Percentiles rank a stretch among this genome's conserved stretches.
phyloP scores from a whole-genome alignment of 1,139 yeast genomes.

The Suhomyces panamericanus region DNA sequence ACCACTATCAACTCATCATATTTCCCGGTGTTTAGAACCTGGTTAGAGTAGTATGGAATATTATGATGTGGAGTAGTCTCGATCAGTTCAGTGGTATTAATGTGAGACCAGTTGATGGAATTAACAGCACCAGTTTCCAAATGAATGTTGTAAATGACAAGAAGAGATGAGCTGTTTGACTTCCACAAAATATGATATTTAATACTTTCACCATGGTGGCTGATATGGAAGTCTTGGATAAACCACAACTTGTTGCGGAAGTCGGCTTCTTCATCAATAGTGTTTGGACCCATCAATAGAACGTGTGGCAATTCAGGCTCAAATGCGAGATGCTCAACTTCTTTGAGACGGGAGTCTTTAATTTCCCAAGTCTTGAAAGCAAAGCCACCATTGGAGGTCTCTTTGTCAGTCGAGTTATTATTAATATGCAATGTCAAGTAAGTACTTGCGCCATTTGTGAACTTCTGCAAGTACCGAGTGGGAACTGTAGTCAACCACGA shows the following conservation, averaged over 20 bases:
- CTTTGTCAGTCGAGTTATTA: conserved; percentile 9
- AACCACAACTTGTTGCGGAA: conserved; percentile 41
- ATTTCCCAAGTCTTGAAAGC: conserved; percentile 26
- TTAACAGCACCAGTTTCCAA: conserved; percentile 20
- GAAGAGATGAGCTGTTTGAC: conserved; percentile 56
- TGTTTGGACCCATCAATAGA: conserved; percentile 7
- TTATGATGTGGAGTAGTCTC: conserved; percentile 30
- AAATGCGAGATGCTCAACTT: conserved; percentile 30
- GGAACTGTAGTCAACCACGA: conserved; percentile 38
- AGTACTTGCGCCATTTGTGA: conserved; percentile 13
- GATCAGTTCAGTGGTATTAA: conserved; percentile 12
- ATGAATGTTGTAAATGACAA: conserved; percentile 23
- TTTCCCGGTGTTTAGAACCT: conserved; percentile 48
- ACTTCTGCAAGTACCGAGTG: conserved; percentile 29
- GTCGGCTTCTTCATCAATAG: conserved; percentile 3
- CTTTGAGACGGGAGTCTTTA: conserved; percentile 22
- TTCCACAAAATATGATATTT: conserved; percentile 54
- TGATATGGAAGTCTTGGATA: conserved; percentile 38
- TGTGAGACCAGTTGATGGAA: conserved; percentile 22
- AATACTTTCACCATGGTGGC: conserved; percentile 29
- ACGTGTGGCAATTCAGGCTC: conserved; percentile 29
- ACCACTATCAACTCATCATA: conserved; percentile 46
- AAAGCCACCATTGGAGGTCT: conserved; percentile 22
- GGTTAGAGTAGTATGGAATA: conserved; percentile 40
- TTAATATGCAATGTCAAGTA: conserved; percentile 22